Base-by-base conservation (phyloP, 192 early-diverging fungal species). In the Mortierella hygrophila region DNA sequence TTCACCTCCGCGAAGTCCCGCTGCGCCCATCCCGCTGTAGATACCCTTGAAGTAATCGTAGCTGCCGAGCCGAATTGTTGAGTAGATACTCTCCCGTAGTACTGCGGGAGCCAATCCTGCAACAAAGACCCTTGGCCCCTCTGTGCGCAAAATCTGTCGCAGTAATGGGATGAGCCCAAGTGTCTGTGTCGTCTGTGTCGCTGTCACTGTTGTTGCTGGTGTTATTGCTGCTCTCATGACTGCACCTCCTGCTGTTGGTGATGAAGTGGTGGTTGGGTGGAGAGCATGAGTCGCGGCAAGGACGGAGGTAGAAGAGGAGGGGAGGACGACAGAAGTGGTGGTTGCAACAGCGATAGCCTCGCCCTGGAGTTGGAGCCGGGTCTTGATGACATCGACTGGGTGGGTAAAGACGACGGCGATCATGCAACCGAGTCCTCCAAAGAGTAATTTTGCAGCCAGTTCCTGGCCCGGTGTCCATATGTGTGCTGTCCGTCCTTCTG, bases 331-430 rank as follows among this genome's bases (percentile, higher is more conserved):
- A 37, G 13, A 16, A 9, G 52, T 5, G 40, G 32, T 9, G 3
- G 55, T 6, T 74, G 26, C 10, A 54, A 16, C 42, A n/a, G 68
- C 74, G 11, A 68, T 54, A 18, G 79, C 76, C 41, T 88, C 88
- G 23, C 88, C 88, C 37, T 88, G 88, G 16, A 88, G 76, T 41
- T 88, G 88, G n/a, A 84, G 77, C 11, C 88, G 83, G 21, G 83
- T 83, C 54, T 88, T 88, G 72, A 88, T 81, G n/a, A 88, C 83
- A 84, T 88, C 86, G 38, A 86, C 76, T 26, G 84, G 84, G 54
- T 86, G 73, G 6, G 84, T 86, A 44, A 86, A 86, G 32, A 86
- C 84, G 26, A 86, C 84, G 1, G 84, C 84, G 16, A 81, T 78
- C 78, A 80, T 86, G 46, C 84, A 86, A 1, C 84, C 84, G 4